Evolutionary conservation across 148 eudicot species (phyloP), one percentile per base, ranked within the genome.

Genomic region (Pharnaceum exiguum): DNA sequence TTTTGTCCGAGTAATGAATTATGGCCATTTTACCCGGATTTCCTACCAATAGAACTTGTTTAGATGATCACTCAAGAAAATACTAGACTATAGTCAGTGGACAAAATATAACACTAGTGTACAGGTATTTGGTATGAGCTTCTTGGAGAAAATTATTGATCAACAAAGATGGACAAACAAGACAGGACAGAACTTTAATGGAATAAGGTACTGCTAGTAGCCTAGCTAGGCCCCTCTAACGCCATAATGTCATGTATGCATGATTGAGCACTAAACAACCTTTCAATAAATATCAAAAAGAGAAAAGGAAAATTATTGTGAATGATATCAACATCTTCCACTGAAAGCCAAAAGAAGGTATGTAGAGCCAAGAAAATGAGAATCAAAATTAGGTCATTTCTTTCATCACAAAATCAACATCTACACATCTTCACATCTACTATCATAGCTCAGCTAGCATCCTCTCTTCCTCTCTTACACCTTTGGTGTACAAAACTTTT

Each of bases 151-250:
- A 52, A 71, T 71, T 65, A 71, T 71, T 65, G 56, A 71, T 65
- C 51, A 71, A 59, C 66, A 48, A 65, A 64, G 65, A 65, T 65
- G 42, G 75, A 65, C 75, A 71, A 65, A 65, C 75, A 59, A 60
- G 59, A 65, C 56, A 65, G 49, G 65, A 67, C 65, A 71, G 40
- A 15, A 35, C 61, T 52, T 71, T 71, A 59, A 71, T 71, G 44
- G 66, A 59, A 52, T 65, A 36, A 51, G 18, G 40, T 51, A 65
- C 24, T 53, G 19, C 3, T 26, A 42, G 55, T 66, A 60, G 13
- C 57, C 51, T 32, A 13, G 9, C 59, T 37, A 45, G n/a, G n/a
- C 46, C 37, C 19, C 25, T 47, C 25, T 66, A 46, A 29, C 27
- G 22, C 36, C 39, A 33, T 57, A 57, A 57, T 42, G 35, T 27